A percentile compares a stretch with the other conserved stretches of the same genome.
phyloP scores from a whole-genome alignment of 441 rosid genomes.

The Syzygium malaccense region DNA sequence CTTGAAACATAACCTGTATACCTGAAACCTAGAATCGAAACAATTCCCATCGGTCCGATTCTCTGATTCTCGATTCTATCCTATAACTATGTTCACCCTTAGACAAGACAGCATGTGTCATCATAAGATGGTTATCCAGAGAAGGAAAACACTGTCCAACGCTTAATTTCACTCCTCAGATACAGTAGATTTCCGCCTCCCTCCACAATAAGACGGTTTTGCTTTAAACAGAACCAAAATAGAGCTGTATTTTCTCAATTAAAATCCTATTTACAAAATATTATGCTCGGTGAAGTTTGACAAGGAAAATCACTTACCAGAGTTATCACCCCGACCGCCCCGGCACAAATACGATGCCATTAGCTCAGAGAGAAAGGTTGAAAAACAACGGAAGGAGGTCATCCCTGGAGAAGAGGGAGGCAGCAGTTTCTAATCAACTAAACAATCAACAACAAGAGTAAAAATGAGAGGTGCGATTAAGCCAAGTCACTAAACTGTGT shows the following conservation, averaged over 20 bases:
- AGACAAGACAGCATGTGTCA: too few relatives aligned
- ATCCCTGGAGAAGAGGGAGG: slow-evolving; percentile 18
- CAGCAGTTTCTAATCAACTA: not conserved
- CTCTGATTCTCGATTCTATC: too few relatives aligned
- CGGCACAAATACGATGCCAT: not conserved
- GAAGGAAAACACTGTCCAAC: too few relatives aligned
- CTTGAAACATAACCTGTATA: too few relatives aligned
- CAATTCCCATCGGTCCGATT: too few relatives aligned
- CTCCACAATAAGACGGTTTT: not conserved
- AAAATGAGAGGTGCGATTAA: not conserved
- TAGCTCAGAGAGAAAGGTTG: slow-evolving; percentile 28
- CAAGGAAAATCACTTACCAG: not conserved
- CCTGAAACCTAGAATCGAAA: too few relatives aligned
- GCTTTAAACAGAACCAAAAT: not conserved
- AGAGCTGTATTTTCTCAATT: too few relatives aligned
- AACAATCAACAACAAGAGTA: not conserved
- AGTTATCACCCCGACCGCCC: not conserved
- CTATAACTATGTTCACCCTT: too few relatives aligned
- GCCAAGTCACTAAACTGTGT: not conserved
- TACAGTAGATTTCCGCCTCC: not conserved
- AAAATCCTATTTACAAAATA: too few relatives aligned
- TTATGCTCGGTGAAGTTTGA: too few relatives aligned
- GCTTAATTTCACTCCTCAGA: not conserved
- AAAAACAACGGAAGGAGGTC: slow-evolving; percentile 62
- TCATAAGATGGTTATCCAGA: too few relatives aligned